Conservation (phyloP, 768 basidiomycete species). For the Hygrophoropsis aurantiaca region DNA sequence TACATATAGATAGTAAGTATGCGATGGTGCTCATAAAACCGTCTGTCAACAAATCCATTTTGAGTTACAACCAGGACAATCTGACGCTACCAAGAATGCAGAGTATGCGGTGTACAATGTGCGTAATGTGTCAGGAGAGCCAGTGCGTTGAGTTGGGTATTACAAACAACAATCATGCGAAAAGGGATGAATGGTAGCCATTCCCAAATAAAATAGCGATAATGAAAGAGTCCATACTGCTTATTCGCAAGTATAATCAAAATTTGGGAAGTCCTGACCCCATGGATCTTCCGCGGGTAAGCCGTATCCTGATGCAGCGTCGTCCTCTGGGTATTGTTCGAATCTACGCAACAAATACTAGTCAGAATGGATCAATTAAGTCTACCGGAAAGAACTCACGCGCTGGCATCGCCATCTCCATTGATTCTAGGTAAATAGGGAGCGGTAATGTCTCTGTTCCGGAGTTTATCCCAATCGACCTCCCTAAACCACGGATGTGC, state of each 20-base stretch:
- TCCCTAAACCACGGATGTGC: slow-evolving; percentile 92
- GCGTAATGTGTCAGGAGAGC: slow-evolving; percentile 1
- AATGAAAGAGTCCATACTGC: slow-evolving; percentile 1
- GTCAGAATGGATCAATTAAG: background rate
- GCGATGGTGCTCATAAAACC: too few relatives aligned
- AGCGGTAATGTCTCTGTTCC: slow-evolving; percentile 84
- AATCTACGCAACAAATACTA: slow-evolving; percentile 45
- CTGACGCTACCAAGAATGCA: background rate
- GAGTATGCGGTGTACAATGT: slow-evolving; percentile 4
- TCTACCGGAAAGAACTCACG: slow-evolving; percentile 48
- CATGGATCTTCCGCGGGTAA: slow-evolving; percentile 54
- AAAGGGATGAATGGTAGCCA: slow-evolving; percentile 4
- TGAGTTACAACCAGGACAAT: slow-evolving; percentile 4
- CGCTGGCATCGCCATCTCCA: slow-evolving; percentile 94
- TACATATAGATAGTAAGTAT: too few relatives aligned
- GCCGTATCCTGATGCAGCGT: slow-evolving; percentile 62
- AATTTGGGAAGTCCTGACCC: slow-evolving; percentile 74
- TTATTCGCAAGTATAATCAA: slow-evolving; percentile 57
- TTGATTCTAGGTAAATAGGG: slow-evolving; percentile 92
- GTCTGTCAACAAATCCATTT: too few relatives aligned
- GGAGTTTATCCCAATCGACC: slow-evolving; percentile 86
- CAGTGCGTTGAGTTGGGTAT: slow-evolving; percentile 4
- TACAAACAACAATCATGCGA: slow-evolving; percentile 10
- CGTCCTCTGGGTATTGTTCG: slow-evolving; percentile 77
- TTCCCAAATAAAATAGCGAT: slow-evolving; percentile 10